Conservation (phyloP, 495 filamentous ascomycete species). For the Pseudoneurospora amorphoporcata region DNA sequence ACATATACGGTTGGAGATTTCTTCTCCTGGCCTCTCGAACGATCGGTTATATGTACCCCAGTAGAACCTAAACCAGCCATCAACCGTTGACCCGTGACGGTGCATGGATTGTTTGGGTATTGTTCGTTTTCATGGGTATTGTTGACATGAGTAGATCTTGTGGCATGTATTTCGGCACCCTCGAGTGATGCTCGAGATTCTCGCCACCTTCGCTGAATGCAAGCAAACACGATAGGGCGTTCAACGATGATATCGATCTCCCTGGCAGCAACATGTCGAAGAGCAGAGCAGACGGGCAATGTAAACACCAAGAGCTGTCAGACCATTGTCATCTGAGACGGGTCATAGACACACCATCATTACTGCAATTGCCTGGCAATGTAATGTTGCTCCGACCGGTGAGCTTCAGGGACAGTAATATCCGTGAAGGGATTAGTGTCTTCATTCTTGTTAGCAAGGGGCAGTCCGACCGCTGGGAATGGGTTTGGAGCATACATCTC, state of each 20-base stretch:
- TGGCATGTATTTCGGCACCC: background rate
- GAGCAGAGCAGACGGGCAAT: background rate
- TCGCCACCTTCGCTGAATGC: background rate
- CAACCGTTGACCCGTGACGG: background rate
- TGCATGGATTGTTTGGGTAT: background rate
- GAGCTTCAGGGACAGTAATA: background rate
- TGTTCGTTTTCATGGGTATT: background rate
- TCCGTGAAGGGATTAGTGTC: background rate
- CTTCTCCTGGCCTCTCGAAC: background rate
- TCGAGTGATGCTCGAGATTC: background rate
- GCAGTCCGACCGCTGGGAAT: background rate
- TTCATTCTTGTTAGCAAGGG: background rate
- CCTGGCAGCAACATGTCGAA: background rate
- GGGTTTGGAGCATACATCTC: background rate
- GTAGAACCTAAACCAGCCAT: background rate
- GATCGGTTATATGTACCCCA: background rate
- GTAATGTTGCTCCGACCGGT: background rate
- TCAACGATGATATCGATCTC: background rate
- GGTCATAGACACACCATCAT: background rate
- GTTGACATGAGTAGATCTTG: background rate
- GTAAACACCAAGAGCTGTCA: background rate
- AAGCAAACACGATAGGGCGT: background rate
- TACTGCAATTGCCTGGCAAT: background rate
- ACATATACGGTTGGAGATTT: conserved; percentile 1
- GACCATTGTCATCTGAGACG: background rate